phyloP scores from a whole-genome alignment of 1,284 basidiomycete species.

The Rhodotorula sp. region DNA sequence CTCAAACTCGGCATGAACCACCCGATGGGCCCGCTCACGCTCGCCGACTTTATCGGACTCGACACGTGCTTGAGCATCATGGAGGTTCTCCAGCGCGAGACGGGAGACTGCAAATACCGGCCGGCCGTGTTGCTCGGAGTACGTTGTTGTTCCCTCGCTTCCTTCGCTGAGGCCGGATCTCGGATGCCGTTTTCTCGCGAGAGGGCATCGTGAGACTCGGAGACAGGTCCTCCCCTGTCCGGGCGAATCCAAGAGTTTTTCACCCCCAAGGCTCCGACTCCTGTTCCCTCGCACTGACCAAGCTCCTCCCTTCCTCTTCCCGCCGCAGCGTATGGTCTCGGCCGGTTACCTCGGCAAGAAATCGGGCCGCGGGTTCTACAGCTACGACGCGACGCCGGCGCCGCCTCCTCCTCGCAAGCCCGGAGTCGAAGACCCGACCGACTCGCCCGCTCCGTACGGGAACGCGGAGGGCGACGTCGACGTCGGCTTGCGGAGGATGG shows the following conservation, averaged over 20 bases:
- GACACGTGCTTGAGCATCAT: constrained; percentile 76
- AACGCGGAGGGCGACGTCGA: constrained; percentile 17
- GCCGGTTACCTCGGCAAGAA: constrained; percentile 94
- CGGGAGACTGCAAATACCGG: constrained; percentile 94
- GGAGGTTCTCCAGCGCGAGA: constrained; percentile 72
- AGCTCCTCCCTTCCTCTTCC: no score
- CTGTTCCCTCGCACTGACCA: no score
- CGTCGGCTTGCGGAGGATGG: constrained; percentile 12
- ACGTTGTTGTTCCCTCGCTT: not conserved
- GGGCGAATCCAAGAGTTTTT: no score
- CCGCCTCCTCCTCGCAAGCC: constrained; percentile 8
- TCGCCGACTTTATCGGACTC: constrained; percentile 47
- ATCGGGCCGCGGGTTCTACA: constrained; percentile 69
- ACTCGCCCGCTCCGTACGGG: constrained; percentile 20
- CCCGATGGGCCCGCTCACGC: constrained; percentile 66
- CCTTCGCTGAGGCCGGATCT: not conserved
- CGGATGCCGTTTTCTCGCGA: not conserved
- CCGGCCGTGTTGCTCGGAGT: constrained; percentile 78
- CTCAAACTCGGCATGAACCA: constrained; percentile 92
- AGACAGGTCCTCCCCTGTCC: no score
- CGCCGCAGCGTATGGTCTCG: constrained; percentile 75
- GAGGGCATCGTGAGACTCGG: no score
- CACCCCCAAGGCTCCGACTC: not conserved
- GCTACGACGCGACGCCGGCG: constrained; percentile 49
- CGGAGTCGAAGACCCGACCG: not conserved